Conservation (phyloP, 352 stramenopile genomes). For the Phytophthora hibernalis region DNA sequence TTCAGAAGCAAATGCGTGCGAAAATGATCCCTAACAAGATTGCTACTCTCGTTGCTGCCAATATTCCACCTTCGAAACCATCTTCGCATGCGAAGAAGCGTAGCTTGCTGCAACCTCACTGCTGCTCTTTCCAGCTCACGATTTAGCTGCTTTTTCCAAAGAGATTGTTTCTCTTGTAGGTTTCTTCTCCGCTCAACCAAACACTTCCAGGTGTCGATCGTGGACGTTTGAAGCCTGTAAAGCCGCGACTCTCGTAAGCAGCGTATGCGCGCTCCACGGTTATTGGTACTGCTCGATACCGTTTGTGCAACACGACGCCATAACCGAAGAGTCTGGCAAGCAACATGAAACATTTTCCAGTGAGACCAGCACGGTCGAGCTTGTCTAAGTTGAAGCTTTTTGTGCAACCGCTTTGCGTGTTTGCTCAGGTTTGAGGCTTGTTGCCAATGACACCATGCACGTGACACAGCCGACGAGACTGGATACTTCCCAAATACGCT, state of each 20-base stretch:
- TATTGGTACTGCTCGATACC: conserved; percentile 19
- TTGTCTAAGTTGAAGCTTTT: conserved; percentile 9
- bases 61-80: conserved; percentile 33
- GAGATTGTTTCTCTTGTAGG: conserved; percentile 29
- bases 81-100: conserved; percentile 7
- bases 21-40: conserved; percentile 25
- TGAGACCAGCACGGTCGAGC: conserved; percentile 23
- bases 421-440: conserved; percentile 1
- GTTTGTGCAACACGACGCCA: conserved; percentile 27
- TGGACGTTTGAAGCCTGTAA: neutral
- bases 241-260: conserved; percentile 26
- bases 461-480: conserved; percentile 29
- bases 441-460: conserved; percentile 47
- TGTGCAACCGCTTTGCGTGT: conserved; percentile 13
- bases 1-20: conserved; percentile 23
- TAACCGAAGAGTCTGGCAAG: conserved; percentile 24
- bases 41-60: conserved; percentile 8
- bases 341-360: conserved; percentile 40
- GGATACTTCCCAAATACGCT: conserved; percentile 46
- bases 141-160: conserved; percentile 30
- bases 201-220: conserved; percentile 1
- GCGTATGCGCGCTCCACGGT: conserved; percentile 44
- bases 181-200: conserved; percentile 15
- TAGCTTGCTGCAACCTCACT: conserved; percentile 9
- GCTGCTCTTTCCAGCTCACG: conserved; percentile 24